Conservation (phyloP, 305 asterid species). For the Fraxinus nigra region DNA sequence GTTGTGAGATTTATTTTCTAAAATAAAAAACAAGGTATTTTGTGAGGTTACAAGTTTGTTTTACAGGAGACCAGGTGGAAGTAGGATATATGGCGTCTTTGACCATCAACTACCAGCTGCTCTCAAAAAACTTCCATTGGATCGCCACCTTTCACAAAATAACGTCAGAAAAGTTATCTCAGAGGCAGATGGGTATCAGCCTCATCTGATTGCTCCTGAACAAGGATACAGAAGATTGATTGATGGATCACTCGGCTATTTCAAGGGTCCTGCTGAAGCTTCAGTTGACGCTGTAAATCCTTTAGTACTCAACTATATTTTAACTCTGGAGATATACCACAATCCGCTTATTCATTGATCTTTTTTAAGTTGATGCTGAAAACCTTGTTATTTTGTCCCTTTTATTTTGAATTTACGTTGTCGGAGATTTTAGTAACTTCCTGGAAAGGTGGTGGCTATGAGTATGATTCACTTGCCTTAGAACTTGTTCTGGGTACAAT, state of each 20-base stretch:
- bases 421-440: slow-evolving; percentile 1
- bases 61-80: slow-evolving; percentile 95
- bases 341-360: not conserved
- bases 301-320: slow-evolving; percentile 4
- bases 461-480: not conserved
- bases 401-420: not conserved
- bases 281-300: slow-evolving; percentile 87
- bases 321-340: slow-evolving; percentile 11
- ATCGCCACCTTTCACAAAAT: slow-evolving; percentile 86
- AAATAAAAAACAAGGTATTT: not conserved
- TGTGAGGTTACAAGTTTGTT: slow-evolving; percentile 20
- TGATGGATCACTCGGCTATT: slow-evolving; percentile 92
- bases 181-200: slow-evolving; percentile 98
- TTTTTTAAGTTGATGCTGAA: not conserved
- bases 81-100: slow-evolving; percentile 85
- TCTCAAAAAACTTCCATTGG: slow-evolving; percentile 91
- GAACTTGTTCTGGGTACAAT: not conserved
- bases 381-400: not conserved
- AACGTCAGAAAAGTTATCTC: slow-evolving; percentile 83
- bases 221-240: slow-evolving; percentile 96
- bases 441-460: not conserved
- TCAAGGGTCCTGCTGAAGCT: slow-evolving; percentile 99
- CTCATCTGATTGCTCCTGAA: slow-evolving; percentile 97
- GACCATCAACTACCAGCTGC: slow-evolving; percentile 96
- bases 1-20: not conserved